Evolutionary conservation across 305 asterid species (phyloP).

Genomic region (Stenogyne calaminthoides): DNA sequence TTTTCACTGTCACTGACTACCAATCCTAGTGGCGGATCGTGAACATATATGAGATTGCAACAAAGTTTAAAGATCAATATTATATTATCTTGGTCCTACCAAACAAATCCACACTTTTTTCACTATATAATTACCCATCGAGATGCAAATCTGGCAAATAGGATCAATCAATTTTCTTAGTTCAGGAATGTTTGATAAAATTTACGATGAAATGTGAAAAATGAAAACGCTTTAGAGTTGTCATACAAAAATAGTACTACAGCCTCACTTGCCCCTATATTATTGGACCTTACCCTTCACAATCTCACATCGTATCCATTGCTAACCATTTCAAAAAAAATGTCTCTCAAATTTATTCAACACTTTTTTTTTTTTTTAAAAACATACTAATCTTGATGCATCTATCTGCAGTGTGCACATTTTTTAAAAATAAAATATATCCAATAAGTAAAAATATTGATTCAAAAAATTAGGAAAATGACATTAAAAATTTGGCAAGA

Average conservation of each 20-base stretch:
- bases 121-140: background rate
- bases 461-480: background rate
- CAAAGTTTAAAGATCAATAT: background rate
- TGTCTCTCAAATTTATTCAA: no score
- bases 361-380: no score
- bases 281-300: conserved; percentile 1
- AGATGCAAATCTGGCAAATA: background rate
- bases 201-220: background rate
- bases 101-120: background rate
- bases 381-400: no score
- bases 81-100: no score
- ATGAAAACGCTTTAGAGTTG: background rate
- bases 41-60: background rate
- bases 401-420: no score
- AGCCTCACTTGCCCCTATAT: conserved; percentile 2
- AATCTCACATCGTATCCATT: conserved; percentile 4
- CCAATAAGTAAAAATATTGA: background rate
- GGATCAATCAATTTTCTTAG: background rate
- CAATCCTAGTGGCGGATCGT: background rate
- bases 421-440: no score
- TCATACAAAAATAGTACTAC: background rate
- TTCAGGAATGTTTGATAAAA: background rate
- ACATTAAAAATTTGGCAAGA: background rate
- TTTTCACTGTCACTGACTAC: background rate
- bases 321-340: background rate